Percentiles rank a stretch among this genome's conserved stretches.
phyloP scores from a whole-genome alignment of 208 protist genomes.

The Acanthamoeba rhysodes region DNA sequence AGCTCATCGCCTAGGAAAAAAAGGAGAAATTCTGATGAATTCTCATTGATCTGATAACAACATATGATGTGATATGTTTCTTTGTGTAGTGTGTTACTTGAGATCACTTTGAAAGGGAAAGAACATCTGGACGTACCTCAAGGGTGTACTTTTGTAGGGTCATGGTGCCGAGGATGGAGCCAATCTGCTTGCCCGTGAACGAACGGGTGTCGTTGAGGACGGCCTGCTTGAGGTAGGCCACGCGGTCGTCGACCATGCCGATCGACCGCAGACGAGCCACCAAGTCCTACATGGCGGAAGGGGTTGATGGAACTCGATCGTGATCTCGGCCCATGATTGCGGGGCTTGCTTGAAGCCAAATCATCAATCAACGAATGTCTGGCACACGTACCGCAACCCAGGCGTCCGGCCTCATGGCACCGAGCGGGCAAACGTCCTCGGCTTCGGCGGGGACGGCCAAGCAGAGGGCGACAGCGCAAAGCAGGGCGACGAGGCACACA shows the following conservation, averaged over 20 bases:
- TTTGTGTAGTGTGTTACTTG: too few species aligned
- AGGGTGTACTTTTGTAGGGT: background rate
- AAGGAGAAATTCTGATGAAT: too few species aligned
- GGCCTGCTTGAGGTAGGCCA: background rate
- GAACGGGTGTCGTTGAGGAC: background rate
- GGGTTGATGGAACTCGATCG: too few species aligned
- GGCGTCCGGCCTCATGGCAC: background rate
- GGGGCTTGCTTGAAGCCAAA: too few species aligned
- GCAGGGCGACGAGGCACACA: background rate
- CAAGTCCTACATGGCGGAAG: background rate
- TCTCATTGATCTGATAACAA: too few species aligned
- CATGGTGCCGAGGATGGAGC: background rate
- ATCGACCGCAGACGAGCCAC: background rate
- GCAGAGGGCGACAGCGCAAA: background rate
- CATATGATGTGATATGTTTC: too few species aligned
- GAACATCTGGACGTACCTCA: too few species aligned
- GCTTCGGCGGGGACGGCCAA: background rate
- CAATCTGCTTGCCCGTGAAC: background rate
- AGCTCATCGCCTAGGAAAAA: background rate
- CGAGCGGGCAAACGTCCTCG: background rate
- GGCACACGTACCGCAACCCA: constrained; percentile 14
- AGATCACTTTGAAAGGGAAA: too few species aligned
- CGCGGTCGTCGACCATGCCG: background rate
- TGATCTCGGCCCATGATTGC: too few species aligned
- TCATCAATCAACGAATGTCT: too few species aligned